A percentile compares a stretch with the other conserved stretches of the same genome.
Conservation (phyloP, 2,329 filamentous ascomycete species). For the Sporothrix humicola region DNA sequence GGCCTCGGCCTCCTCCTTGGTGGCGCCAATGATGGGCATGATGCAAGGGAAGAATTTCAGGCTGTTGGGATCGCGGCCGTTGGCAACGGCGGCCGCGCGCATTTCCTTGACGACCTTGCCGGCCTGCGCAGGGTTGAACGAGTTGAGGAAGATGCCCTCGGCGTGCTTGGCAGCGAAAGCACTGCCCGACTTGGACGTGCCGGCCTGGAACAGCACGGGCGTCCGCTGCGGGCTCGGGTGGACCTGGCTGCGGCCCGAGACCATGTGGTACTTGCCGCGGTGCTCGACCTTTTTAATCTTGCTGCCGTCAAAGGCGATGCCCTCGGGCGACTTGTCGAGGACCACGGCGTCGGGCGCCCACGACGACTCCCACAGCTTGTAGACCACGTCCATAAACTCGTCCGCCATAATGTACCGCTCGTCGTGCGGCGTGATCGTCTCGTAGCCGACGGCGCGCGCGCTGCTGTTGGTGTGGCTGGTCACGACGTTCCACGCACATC, state of each 20-base stretch:
- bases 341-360: constrained; percentile 33
- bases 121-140: constrained; percentile 34
- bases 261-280: constrained; percentile 30
- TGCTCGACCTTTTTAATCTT: constrained; percentile 29
- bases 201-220: constrained; percentile 41
- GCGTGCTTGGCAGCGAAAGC: constrained; percentile 40
- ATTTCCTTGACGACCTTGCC: constrained; percentile 32
- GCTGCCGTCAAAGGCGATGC: constrained; percentile 26
- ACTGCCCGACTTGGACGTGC: constrained; percentile 37
- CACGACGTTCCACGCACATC: constrained; percentile 40
- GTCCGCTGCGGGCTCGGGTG: constrained; percentile 37
- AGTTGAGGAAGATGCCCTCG: constrained; percentile 39
- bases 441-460: constrained; percentile 35
- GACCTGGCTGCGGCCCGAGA: constrained; percentile 15
- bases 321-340: constrained; percentile 18
- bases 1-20: constrained; percentile 38
- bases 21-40: constrained; percentile 37
- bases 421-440: constrained; percentile 36
- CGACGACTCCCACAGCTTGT: constrained; percentile 36
- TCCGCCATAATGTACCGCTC: constrained; percentile 39
- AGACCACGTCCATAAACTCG: constrained; percentile 39
- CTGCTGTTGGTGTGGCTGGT: constrained; percentile 36
- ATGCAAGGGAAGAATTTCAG: constrained; percentile 39
- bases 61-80: constrained; percentile 37
- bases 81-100: constrained; percentile 32